Evolutionary conservation across 768 basidiomycete genomes (phyloP).

Genomic region (Pulveroboletus ravenelii): DNA sequence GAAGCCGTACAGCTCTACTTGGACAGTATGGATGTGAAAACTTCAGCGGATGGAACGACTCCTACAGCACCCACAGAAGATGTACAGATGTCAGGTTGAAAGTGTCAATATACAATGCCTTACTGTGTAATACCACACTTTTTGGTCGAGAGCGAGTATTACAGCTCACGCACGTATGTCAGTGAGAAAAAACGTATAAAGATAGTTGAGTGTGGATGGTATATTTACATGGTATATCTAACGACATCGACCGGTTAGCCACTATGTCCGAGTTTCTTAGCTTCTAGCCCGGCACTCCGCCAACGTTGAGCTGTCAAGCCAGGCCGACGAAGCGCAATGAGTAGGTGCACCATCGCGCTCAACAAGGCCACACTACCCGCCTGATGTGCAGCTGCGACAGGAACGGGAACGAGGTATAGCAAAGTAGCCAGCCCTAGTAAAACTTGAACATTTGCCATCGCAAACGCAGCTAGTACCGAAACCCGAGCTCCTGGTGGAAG

Average conservation of each 20-base stretch:
- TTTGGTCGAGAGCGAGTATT: slow-evolving; percentile 2
- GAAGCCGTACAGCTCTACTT: slow-evolving; percentile 72
- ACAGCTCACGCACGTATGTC: background rate
- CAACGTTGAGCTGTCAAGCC: slow-evolving; percentile 58
- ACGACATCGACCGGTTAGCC: background rate
- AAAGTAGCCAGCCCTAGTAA: slow-evolving; percentile 73
- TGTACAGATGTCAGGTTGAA: slow-evolving; percentile 79
- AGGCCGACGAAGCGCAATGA: slow-evolving; percentile 69
- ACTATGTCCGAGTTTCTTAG: slow-evolving; percentile 12
- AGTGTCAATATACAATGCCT: slow-evolving; percentile 14
- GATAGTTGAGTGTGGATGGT: slow-evolving; percentile 26
- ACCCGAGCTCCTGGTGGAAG: slow-evolving; percentile 60
- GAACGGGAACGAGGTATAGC: slow-evolving; percentile 88
- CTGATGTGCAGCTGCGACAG: slow-evolving; percentile 90
- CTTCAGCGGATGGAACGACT: slow-evolving; percentile 37
- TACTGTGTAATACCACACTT: slow-evolving; percentile 5
- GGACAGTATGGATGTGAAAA: slow-evolving; percentile 73
- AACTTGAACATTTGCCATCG: slow-evolving; percentile 82
- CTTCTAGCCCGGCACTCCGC: slow-evolving; percentile 37
- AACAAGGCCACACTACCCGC: slow-evolving; percentile 89
- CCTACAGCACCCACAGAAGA: slow-evolving; percentile 51
- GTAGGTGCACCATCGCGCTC: slow-evolving; percentile 74
- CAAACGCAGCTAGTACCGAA: slow-evolving; percentile 58
- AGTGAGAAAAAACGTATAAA: slow-evolving; percentile 1
- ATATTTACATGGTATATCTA: slow-evolving; percentile 13